phyloP scores from a whole-genome alignment of 352 stramenopile species.

The Phytophthora capsici region DNA sequence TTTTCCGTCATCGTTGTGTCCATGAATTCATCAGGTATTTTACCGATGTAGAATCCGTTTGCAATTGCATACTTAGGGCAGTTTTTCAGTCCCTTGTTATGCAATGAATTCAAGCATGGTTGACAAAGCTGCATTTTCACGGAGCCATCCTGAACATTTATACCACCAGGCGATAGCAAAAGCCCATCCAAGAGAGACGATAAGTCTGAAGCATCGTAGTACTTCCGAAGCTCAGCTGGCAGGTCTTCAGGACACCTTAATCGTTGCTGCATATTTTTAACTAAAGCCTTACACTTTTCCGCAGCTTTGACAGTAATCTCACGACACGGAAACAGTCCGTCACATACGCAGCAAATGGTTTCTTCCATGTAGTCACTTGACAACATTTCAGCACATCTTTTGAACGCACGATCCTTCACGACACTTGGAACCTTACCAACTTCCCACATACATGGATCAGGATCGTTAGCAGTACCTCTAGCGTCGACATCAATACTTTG shows the following conservation, averaged over 20 bases:
- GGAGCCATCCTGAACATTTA: background rate
- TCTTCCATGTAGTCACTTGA: background rate
- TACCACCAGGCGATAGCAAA: background rate
- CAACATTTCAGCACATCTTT: background rate
- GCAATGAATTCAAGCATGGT: background rate
- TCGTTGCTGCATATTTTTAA: background rate
- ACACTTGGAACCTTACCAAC: background rate
- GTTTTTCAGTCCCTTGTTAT: background rate
- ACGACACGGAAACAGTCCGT: background rate
- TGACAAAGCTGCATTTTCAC: background rate
- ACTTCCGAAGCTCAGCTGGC: background rate
- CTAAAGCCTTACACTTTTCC: background rate
- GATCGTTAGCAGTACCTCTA: too few relatives aligned
- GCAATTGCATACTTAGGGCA: constrained; percentile 2
- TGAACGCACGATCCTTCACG: background rate
- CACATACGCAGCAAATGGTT: background rate
- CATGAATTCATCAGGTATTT: background rate
- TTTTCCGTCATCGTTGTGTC: constrained; percentile 8
- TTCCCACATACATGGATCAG: too few relatives aligned
- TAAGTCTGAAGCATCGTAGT: background rate
- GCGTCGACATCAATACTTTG: too few relatives aligned
- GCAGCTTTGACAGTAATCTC: background rate
- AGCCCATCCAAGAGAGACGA: background rate
- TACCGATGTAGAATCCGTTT: constrained; percentile 16
- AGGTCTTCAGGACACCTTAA: background rate